Evolutionary conservation across 345 rosid species (phyloP).

Genomic region (Linum trigynum): DNA sequence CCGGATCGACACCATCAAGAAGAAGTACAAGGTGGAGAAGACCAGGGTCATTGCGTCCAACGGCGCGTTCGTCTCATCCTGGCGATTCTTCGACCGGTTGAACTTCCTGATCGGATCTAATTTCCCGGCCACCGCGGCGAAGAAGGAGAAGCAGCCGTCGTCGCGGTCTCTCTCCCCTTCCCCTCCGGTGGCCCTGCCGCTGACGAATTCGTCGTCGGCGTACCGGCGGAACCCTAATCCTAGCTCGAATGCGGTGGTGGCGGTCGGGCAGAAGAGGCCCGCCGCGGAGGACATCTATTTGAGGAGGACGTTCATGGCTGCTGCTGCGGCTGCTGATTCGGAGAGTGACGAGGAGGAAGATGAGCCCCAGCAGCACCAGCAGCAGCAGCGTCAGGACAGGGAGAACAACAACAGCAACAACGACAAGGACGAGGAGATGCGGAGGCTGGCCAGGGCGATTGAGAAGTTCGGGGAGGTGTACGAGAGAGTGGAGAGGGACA

Average conservation of each 20-base stretch:
- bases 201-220: slow-evolving; percentile 16
- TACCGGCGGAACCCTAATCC: slow-evolving; percentile 16
- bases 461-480: slow-evolving; percentile 85
- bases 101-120: slow-evolving; percentile 66
- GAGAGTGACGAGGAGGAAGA: slow-evolving; percentile 42
- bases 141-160: slow-evolving; percentile 13
- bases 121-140: slow-evolving; percentile 18
- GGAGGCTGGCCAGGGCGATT: slow-evolving; percentile 54
- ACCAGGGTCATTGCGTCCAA: slow-evolving; percentile 55
- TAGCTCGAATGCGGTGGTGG: slow-evolving; percentile 28
- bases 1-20: slow-evolving; percentile 94
- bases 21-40: slow-evolving; percentile 91
- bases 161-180: slow-evolving; percentile 37
- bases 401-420: slow-evolving; percentile 24
- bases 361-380: slow-evolving; percentile 31
- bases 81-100: slow-evolving; percentile 80
- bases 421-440: slow-evolving; percentile 43
- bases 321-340: slow-evolving; percentile 67
- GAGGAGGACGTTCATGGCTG: slow-evolving; percentile 68
- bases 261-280: slow-evolving; percentile 54
- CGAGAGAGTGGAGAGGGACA: slow-evolving; percentile 76
- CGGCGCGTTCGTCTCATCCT: slow-evolving; percentile 44
- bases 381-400: slow-evolving; percentile 24
- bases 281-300: slow-evolving; percentile 34
- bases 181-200: slow-evolving; percentile 47